Conservation (phyloP, 495 filamentous ascomycete species). For the Cairneyella variabilis region DNA sequence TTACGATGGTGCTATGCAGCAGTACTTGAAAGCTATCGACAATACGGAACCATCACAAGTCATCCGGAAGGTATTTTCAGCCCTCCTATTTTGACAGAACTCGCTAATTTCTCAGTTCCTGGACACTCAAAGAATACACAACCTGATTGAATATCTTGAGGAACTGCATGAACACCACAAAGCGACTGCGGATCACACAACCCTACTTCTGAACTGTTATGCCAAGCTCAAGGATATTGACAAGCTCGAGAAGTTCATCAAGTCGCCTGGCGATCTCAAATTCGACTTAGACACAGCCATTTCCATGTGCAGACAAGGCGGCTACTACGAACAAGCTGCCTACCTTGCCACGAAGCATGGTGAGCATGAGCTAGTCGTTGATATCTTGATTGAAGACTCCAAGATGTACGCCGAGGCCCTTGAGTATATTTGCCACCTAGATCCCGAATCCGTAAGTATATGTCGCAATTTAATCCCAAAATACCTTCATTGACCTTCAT, state of each 20-base stretch:
- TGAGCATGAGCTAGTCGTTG: constrained; percentile 89
- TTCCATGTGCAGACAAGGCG: constrained; percentile 94
- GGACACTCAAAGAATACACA: constrained; percentile 94
- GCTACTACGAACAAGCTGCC: constrained; percentile 96
- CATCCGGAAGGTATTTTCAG: constrained; percentile 67
- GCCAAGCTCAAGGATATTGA: constrained; percentile 94
- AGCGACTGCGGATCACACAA: constrained; percentile 95
- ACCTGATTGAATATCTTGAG: constrained; percentile 95
- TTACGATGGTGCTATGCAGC: constrained; percentile 96
- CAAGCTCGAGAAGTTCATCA: constrained; percentile 95
- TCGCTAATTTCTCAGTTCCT: constrained; percentile 56
- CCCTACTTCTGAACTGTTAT: constrained; percentile 91
- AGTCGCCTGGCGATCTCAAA: constrained; percentile 88
- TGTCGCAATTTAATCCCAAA: neutral
- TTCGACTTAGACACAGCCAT: constrained; percentile 98
- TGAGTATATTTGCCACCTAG: constrained; percentile 83
- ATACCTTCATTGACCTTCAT: constrained; percentile 7
- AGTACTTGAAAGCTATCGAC: constrained; percentile 93
- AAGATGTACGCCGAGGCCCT: constrained; percentile 84
- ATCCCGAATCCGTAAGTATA: constrained; percentile 68
- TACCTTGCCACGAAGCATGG: constrained; percentile 92
- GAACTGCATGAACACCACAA: constrained; percentile 92
- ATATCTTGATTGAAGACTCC: constrained; percentile 92
- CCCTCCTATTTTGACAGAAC: neutral
- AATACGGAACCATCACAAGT: constrained; percentile 93